Percentiles rank a stretch among this genome's conserved stretches.
Conservation (phyloP, 2,329 filamentous ascomycete species). For the Lomentospora prolificans region DNA sequence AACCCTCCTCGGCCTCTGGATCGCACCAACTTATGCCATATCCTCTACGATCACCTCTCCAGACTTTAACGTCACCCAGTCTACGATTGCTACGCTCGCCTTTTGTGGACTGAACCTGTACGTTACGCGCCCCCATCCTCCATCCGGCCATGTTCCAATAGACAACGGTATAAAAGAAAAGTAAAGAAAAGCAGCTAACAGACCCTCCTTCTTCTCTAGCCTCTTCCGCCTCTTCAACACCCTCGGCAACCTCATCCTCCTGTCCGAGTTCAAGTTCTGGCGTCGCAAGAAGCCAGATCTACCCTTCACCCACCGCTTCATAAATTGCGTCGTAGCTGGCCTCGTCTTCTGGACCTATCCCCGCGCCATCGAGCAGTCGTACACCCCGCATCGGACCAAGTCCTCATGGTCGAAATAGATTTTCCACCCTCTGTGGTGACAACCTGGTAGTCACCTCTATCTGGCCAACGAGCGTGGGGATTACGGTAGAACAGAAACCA, state of each 20-base stretch:
- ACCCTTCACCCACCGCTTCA: constrained; percentile 15
- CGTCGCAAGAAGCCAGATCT: constrained; percentile 23
- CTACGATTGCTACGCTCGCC: constrained; percentile 20
- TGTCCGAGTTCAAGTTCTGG: constrained; percentile 28
- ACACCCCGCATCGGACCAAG: background rate
- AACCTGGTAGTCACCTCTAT: too few relatives aligned
- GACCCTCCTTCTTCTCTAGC: constrained; percentile 14
- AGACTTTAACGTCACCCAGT: constrained; percentile 8
- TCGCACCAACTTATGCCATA: constrained; percentile 17
- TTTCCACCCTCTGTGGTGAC: background rate
- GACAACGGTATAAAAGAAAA: too few relatives aligned
- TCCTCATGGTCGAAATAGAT: background rate
- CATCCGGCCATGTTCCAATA: too few relatives aligned
- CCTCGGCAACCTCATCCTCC: constrained; percentile 26
- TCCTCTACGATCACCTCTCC: constrained; percentile 13
- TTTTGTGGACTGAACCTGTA: constrained; percentile 29
- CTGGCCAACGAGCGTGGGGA: too few relatives aligned
- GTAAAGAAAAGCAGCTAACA: too few relatives aligned
- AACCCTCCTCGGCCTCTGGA: constrained; percentile 16
- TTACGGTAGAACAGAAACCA: background rate
- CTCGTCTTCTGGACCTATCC: constrained; percentile 33
- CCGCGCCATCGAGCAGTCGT: constrained; percentile 24
- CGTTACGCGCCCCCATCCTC: too few relatives aligned
- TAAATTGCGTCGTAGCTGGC: constrained; percentile 19
- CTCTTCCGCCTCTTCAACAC: constrained; percentile 27